Evolutionary conservation across 2,329 filamentous ascomycete genomes (phyloP), one percentile per base, ranked within the genome.

Genomic region (Pestalotiopsis sp.): DNA sequence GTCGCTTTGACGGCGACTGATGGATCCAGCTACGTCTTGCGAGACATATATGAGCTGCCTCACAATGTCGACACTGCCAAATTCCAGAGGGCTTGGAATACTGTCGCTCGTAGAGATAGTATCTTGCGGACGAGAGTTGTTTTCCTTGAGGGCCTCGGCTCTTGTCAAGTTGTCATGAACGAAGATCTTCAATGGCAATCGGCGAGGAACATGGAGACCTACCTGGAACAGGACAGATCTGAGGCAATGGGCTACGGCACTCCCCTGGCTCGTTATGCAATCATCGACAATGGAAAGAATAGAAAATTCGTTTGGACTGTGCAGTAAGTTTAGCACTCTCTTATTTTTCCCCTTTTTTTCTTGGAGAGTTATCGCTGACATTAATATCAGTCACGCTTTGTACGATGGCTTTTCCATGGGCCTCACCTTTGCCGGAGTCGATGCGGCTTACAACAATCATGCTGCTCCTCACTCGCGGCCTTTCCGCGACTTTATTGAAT

Each of bases 301-400:
- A 45, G 49, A 27, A 59, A 61, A 11, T 56, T 67, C 14, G 65
- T 67, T 20, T 67, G 65, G 65, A 67, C 65, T 41, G 57, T 67
- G 7, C 65, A 67, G 27, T 56, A 67, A 56, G 52, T 59, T 62
- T 2, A 36, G 31, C 31, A 7, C 31, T 36, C 31, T 36, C 31
- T 13, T 27, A 59, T 11, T n/a, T n/a, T 20, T 4, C 20, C 27
- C 14, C 17, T 2, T n/a, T 38, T 20, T 39, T 36, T 2, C 27
- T 36, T 17, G 59, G 9, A 17, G 17, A 36, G 31, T 36, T 36
- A 12, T 36, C 13, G 20, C 59, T 62, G 38, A 62, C 59, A 39
- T 2, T 14, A 39, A 14, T 20, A 62, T 31, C 27, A 62, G 59
- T 36, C 59, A 62, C 36, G 59, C 59, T n/a, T 31, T 62, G 14